Conservation (phyloP, 2,329 filamentous ascomycete genomes). For the Ustilaginoidea virens region DNA sequence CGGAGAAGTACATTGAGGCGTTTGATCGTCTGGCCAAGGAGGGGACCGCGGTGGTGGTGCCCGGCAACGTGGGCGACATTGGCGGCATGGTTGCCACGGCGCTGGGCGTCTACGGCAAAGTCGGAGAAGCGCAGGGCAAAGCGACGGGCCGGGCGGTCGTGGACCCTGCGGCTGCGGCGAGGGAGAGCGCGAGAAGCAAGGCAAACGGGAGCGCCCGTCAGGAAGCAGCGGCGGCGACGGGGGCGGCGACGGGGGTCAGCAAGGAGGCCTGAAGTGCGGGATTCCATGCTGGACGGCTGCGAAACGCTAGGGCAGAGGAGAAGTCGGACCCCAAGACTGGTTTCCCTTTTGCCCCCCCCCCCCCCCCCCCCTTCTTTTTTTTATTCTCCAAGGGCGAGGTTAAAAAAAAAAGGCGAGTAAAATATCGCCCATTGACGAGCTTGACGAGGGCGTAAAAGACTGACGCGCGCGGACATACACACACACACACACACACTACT, state of each 20-base stretch:
- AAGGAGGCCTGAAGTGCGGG: conserved; percentile 17
- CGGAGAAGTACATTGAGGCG: conserved; percentile 95
- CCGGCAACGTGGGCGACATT: conserved; percentile 93
- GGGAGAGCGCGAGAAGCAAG: conserved; percentile 7
- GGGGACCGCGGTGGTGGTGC: conserved; percentile 88
- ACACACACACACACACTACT: too few species aligned
- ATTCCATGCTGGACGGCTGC: conserved; percentile 25
- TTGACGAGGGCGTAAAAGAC: too few species aligned
- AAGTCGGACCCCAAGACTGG: too few species aligned
- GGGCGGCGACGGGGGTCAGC: too few species aligned
- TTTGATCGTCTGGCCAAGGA: conserved; percentile 88
- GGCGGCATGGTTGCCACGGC: conserved; percentile 93
- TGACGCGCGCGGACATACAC: too few species aligned
- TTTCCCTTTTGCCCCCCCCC: too few species aligned
- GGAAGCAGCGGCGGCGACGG: conserved; percentile 6
- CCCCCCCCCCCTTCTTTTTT: too few species aligned
- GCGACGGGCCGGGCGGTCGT: conserved; percentile 41
- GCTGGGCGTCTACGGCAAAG: conserved; percentile 88
- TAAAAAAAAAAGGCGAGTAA: too few species aligned
- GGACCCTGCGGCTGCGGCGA: conserved; percentile 11
- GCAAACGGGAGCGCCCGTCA: too few species aligned
- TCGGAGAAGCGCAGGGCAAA: conserved; percentile 65
- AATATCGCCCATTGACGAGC: too few species aligned
- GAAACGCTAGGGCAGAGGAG: conserved; percentile 18
- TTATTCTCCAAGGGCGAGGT: too few species aligned